Evolutionary conservation across 108 stramenopile genomes (phyloP), one percentile per base, ranked within the genome.

Genomic region (Craspedostauros australis): DNA sequence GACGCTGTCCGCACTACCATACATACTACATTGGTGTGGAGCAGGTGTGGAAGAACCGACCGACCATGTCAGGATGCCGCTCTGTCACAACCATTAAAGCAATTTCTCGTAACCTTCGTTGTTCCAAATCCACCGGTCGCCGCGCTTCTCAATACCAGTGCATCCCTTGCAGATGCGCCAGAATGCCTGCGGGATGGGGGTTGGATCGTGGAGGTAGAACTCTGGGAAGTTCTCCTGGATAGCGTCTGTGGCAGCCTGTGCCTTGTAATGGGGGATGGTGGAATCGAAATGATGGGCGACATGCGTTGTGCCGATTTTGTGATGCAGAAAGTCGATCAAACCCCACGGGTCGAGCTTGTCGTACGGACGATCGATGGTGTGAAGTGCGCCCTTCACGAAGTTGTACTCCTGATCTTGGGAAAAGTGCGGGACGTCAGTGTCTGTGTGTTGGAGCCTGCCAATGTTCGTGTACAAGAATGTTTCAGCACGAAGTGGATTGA

Each of bases 231-330:
- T 74, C 53, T 82, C 81, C 46, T 86, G 87, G 63, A 91, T 86
- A 25, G 90, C 90, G 64, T 91, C 86, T n/a, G 90, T 91, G 30
- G 90, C 90, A 30, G 52, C 67, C 44, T 86, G 69, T 12, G 90
- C 90, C 62, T 88, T 87, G 63, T 91, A 91, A 48, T 87, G 90
- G 25, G 90, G 90, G 38, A 91, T 86, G 33, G 77, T 82, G 45
- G 82, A 88, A 67, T 95, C 95, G 32, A 96, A 76, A 71, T 98
- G 97, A 66, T 98, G 97, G 28, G 91, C 91, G 8, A 98, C 97
- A 68, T 98, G 97, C 3, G 96, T 97, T 33, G 88, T 84, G 38
- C 89, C 82, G 77, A 98, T 98, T 56, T 88, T 76, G 81, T 95
- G 97, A 64, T 98, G 97, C 44, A 95, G 73, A 47, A 87, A 84